Conservation (phyloP, 1,139 yeast species). For the Saccharomyces hybrid region DNA sequence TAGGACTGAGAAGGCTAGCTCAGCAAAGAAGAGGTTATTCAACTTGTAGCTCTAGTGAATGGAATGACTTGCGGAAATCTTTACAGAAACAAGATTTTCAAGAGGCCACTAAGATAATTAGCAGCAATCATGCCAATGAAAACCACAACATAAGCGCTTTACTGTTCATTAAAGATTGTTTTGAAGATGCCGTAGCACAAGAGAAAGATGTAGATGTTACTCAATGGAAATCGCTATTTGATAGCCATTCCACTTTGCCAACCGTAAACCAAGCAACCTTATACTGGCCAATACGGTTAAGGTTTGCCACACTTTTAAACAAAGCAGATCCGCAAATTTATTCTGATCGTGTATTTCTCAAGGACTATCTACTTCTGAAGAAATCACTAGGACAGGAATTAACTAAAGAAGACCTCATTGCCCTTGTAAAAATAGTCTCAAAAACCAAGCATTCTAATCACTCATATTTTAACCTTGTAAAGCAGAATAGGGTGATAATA, state of each 20-base stretch:
- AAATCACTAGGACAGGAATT: slow-evolving; percentile 14
- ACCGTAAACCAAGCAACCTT: slow-evolving; percentile 5
- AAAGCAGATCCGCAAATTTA: slow-evolving; percentile 9
- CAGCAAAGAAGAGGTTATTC: slow-evolving; percentile 18
- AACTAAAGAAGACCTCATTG: slow-evolving; percentile 16
- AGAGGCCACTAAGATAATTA: background rate
- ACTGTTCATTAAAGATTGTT: background rate
- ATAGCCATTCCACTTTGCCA: slow-evolving; percentile 12
- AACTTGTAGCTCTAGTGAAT: background rate
- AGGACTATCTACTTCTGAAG: slow-evolving; percentile 21
- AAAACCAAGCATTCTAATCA: slow-evolving; percentile 5
- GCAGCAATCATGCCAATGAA: too few relatives aligned
- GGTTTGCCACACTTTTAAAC: slow-evolving; percentile 16
- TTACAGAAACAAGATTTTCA: background rate
- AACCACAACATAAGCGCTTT: background rate
- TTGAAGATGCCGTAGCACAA: background rate
- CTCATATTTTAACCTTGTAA: slow-evolving; percentile 12
- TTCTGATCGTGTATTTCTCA: slow-evolving; percentile 8
- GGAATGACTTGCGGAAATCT: background rate
- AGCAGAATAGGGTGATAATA: slow-evolving; percentile 13
- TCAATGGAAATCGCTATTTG: slow-evolving; percentile 15
- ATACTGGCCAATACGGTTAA: slow-evolving; percentile 18
- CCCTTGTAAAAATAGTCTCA: slow-evolving; percentile 13
- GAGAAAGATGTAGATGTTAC: slow-evolving; percentile 5
- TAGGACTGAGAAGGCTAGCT: slow-evolving; percentile 26